phyloP scores from a whole-genome alignment of 305 asterid genomes.

The Coffea humblotiana region DNA sequence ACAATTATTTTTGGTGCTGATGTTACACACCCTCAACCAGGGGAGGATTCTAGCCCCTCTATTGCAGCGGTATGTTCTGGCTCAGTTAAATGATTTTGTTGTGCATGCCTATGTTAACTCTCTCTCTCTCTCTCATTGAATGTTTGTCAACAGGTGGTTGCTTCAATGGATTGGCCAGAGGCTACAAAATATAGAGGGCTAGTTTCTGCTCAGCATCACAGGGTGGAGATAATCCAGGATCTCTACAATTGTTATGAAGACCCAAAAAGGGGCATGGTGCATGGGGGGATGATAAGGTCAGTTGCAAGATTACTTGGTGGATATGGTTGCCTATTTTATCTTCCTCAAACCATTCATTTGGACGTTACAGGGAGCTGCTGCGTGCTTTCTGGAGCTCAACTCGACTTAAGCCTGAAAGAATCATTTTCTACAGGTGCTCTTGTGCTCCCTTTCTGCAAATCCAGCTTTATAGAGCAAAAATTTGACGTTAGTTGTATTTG shows the following conservation, averaged over 20 bases:
- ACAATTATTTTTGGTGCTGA: slow-evolving; percentile 91
- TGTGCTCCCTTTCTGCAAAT: neutral
- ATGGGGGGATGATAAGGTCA: slow-evolving; percentile 79
- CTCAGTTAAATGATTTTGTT: neutral
- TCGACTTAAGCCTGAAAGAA: slow-evolving; percentile 46
- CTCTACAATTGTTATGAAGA: slow-evolving; percentile 37
- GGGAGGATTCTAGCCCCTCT: slow-evolving; percentile 81
- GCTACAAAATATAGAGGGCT: slow-evolving; percentile 68
- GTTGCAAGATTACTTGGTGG: neutral
- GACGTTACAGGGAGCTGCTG: slow-evolving; percentile 59
- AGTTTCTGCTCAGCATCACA: slow-evolving; percentile 75
- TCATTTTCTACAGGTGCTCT: slow-evolving; percentile 72
- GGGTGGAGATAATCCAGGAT: slow-evolving; percentile 70
- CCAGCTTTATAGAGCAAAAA: neutral
- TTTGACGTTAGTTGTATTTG: slow-evolving; percentile 14
- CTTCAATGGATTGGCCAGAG: slow-evolving; percentile 93
- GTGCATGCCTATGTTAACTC: neutral
- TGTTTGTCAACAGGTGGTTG: slow-evolving; percentile 68
- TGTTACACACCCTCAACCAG: slow-evolving; percentile 88
- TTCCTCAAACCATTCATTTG: slow-evolving; percentile 3
- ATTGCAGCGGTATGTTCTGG: slow-evolving; percentile 65
- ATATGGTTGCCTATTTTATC: neutral
- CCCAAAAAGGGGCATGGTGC: slow-evolving; percentile 39
- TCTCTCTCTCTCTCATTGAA: neutral
- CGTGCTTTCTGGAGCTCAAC: slow-evolving; percentile 47